Percentiles rank a stretch among this genome's conserved stretches.
phyloP scores from a whole-genome alignment of 768 basidiomycete species.

The Thelephora aurantiotincta region DNA sequence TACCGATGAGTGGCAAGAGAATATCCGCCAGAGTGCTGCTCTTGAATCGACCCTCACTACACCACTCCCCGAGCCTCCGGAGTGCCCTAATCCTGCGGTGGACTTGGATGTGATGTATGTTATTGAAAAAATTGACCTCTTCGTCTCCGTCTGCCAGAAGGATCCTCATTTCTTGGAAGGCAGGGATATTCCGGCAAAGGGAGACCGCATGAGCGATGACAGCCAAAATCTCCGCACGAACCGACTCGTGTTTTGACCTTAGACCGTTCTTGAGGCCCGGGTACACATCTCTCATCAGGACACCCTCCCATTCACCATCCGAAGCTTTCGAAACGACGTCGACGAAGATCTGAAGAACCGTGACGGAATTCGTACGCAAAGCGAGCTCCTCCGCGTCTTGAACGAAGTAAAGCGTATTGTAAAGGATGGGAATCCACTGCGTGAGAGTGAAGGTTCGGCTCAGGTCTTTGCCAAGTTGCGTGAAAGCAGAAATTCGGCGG shows the following conservation, averaged over 20 bases:
- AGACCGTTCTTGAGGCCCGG: constrained; percentile 73
- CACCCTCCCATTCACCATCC: constrained; percentile 29
- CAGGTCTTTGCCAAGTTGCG: constrained; percentile 52
- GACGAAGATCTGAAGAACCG: constrained; percentile 64
- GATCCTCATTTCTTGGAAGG: constrained; percentile 67
- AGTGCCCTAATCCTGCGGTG: constrained; percentile 83
- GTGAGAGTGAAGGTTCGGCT: constrained; percentile 33
- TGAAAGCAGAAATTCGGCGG: constrained; percentile 64
- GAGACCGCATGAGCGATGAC: constrained; percentile 67
- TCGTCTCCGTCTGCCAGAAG: constrained; percentile 80
- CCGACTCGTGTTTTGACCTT: constrained; percentile 68
- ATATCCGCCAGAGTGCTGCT: constrained; percentile 65
- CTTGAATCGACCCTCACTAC: constrained; percentile 47
- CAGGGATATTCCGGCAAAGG: constrained; percentile 40
- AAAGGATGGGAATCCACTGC: constrained; percentile 67
- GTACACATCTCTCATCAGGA: constrained; percentile 53
- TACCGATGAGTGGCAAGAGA: constrained; percentile 77
- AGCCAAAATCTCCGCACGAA: constrained; percentile 71
- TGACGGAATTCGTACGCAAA: constrained; percentile 69
- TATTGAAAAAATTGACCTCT: constrained; percentile 95
- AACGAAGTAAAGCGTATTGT: constrained; percentile 74
- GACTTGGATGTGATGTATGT: constrained; percentile 85
- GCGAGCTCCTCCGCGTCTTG: constrained; percentile 85
- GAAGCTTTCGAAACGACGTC: constrained; percentile 34
- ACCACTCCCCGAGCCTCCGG: constrained; percentile 68